Base-by-base conservation (phyloP, 1,139 yeast species). In the Candida glucosophila region DNA sequence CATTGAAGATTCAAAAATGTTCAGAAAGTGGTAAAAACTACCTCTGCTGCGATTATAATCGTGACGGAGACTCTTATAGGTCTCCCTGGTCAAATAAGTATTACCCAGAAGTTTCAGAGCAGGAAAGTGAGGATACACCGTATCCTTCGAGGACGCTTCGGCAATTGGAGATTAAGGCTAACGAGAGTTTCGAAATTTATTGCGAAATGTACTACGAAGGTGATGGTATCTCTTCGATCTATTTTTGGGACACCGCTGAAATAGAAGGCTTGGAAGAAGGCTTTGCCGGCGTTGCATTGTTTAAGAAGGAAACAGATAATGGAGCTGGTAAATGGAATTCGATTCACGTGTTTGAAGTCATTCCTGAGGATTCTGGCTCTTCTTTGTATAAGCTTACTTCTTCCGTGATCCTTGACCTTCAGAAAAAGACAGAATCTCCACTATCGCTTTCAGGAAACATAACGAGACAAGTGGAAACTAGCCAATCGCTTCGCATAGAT, bases 161-260 rank as follows among this genome's bases (percentile, higher is more conserved):
- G 41, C 69, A 75, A 41, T 59, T 90, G 41, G 98, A 90, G 53
- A 49, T 72, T 15, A 67, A 76, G 38, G 90, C 94, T 35, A 90
- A 90, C 50, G 92, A 85, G 36, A 80, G 96, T 6, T 85, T 90
- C 50, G 97, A 88, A 44, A 71, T 90, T 20, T 90, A 90, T 56
- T 67, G 96, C 36, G 98, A 90, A 48, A 58, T 90, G 41, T 90
- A 90, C 58, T 90, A 86, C 50, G 97, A 88, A 50, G 96, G 97
- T 19, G 92, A 95, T 12, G 71, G 70, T 2, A 66, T 80, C 22
- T 79, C 93, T 2, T 77, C 90, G 30, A 94, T 80, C n/a, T 90
- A 90, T 48, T 61, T 90, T 26, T 90, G 98, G 98, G 94, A 83
- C 42, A 69, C 75, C 5, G 59, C 55, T 17, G 82, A 73, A 22